phyloP scores from a whole-genome alignment of 768 basidiomycete species.

The Leccinum uliginosum region DNA sequence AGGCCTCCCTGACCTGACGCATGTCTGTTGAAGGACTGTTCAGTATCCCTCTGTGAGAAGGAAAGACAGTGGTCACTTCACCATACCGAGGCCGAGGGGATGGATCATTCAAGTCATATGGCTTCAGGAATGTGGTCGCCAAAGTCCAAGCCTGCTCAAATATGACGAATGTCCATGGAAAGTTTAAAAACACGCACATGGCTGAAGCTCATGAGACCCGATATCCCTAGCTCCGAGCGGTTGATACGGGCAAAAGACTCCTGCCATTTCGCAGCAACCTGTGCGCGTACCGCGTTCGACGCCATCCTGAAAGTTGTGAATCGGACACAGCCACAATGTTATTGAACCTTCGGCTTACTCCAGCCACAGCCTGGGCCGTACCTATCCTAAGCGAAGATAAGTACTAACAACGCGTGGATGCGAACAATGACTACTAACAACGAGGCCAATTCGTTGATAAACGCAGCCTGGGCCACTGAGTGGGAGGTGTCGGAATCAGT shows the following conservation, averaged over 20 bases:
- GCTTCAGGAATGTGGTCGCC: conserved; percentile 51
- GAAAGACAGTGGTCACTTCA: conserved; percentile 9
- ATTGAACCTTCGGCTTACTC: not conserved
- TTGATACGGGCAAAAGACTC: conserved; percentile 66
- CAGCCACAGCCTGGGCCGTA: too few species aligned
- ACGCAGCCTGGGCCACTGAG: not conserved
- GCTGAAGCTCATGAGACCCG: conserved; percentile 61
- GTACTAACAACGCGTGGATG: not conserved
- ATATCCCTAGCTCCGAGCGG: conserved; percentile 52
- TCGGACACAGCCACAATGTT: conserved; percentile 20
- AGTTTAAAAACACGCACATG: conserved; percentile 36
- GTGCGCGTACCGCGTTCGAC: conserved; percentile 57
- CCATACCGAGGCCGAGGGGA: conserved; percentile 28
- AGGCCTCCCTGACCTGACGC: conserved; percentile 48
- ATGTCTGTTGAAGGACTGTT: conserved; percentile 37
- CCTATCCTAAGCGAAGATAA: not conserved
- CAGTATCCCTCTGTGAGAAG: not conserved
- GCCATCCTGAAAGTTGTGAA: conserved; percentile 38
- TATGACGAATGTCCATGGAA: not conserved
- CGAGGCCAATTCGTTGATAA: not conserved
- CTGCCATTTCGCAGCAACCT: conserved; percentile 69
- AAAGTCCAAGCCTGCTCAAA: conserved; percentile 55
- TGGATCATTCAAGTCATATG: conserved; percentile 46
- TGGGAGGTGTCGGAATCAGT: not conserved
- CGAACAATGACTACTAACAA: not conserved